Evolutionary conservation across 352 stramenopile species (phyloP).

Genomic region (Elongisporangium senticosum): DNA sequence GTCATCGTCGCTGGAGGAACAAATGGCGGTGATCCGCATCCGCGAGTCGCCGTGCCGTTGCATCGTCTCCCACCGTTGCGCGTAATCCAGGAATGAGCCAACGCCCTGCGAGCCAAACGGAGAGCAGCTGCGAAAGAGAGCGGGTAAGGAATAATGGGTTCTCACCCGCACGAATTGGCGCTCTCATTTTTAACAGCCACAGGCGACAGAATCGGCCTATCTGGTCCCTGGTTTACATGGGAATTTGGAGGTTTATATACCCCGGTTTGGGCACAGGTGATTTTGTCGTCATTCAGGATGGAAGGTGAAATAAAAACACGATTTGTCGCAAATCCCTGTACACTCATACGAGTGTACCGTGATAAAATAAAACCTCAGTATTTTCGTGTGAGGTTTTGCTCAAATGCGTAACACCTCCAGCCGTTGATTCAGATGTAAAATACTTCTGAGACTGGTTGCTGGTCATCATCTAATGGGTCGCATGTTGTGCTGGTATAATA

Average conservation of each 20-base stretch:
- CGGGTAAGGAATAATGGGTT: not conserved
- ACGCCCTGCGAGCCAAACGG: not conserved
- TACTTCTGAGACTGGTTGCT: too few relatives aligned
- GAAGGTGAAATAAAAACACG: not conserved
- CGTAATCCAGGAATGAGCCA: not conserved
- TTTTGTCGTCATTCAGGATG: not conserved
- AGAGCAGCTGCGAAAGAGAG: not conserved
- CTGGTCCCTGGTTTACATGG: not conserved
- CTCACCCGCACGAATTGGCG: not conserved
- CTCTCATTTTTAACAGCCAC: not conserved
- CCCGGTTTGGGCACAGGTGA: not conserved
- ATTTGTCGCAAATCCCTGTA: not conserved
- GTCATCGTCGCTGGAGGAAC: not conserved
- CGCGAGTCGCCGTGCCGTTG: conserved; percentile 3
- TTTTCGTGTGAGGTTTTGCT: not conserved
- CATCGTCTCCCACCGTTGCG: conserved; percentile 1
- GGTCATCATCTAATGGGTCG: not conserved
- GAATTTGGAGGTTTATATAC: not conserved
- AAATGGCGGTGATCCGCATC: conserved; percentile 13
- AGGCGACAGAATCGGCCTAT: not conserved
- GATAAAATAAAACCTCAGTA: not conserved
- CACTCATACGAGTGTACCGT: not conserved
- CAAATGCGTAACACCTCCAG: not conserved
- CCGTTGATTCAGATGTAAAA: not conserved
- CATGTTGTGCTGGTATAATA: not conserved